Evolutionary conservation across 2,329 filamentous ascomycete species (phyloP).

Genomic region (Capronia epimyces): DNA sequence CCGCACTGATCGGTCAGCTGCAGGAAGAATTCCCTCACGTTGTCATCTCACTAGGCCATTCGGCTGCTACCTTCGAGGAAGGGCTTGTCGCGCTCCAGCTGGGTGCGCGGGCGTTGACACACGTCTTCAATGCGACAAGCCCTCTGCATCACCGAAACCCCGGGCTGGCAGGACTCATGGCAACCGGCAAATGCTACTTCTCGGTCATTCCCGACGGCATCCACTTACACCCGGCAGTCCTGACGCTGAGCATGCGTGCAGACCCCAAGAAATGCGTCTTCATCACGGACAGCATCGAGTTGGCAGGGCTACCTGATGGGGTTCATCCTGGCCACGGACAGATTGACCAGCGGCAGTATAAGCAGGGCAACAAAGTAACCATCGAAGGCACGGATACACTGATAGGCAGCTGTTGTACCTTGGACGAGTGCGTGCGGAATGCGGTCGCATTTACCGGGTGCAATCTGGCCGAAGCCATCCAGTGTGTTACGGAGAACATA

Average conservation of each 20-base stretch:
- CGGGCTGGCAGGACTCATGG: conserved; percentile 45
- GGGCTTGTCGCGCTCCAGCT: conserved; percentile 43
- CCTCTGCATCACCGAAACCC: conserved; percentile 48
- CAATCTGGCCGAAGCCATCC: conserved; percentile 45
- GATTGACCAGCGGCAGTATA: conserved; percentile 47
- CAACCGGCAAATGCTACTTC: conserved; percentile 42
- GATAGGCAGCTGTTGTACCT: conserved; percentile 48
- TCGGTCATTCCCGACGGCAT: conserved; percentile 51
- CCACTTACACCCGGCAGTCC: conserved; percentile 49
- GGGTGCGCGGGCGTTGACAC: conserved; percentile 50
- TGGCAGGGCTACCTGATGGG: conserved; percentile 49
- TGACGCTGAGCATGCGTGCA: conserved; percentile 45
- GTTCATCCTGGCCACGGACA: conserved; percentile 50
- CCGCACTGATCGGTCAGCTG: conserved; percentile 41
- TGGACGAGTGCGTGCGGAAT: conserved; percentile 50
- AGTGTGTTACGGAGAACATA: conserved; percentile 48
- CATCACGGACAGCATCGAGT: conserved; percentile 52
- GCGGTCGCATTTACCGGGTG: conserved; percentile 41
- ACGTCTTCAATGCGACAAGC: conserved; percentile 53
- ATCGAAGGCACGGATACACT: conserved; percentile 51
- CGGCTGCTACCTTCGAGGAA: conserved; percentile 44
- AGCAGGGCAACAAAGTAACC: conserved; percentile 45
- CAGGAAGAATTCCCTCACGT: conserved; percentile 36
- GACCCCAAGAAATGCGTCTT: conserved; percentile 47
- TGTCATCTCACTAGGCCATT: conserved; percentile 48